A percentile compares a stretch with the other conserved stretches of the same genome.
Evolutionary conservation across 495 filamentous ascomycete genomes (phyloP).

Genomic region (Margaritispora aquatica): DNA sequence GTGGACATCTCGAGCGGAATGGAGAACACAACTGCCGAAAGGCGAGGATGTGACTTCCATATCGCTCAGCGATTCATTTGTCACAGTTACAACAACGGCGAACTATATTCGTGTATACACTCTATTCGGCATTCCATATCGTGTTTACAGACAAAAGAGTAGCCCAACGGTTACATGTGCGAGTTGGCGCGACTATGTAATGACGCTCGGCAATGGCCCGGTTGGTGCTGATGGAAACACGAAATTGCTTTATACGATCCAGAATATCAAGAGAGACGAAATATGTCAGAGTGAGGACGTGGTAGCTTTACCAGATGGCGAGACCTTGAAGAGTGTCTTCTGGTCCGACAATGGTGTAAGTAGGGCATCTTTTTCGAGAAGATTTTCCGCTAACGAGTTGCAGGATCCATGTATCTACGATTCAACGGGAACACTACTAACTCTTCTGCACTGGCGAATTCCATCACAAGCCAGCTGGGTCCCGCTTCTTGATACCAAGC

Average conservation of each 20-base stretch:
- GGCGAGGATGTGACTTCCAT: constrained; percentile 80
- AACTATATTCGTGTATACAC: constrained; percentile 92
- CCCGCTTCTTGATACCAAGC: constrained; percentile 82
- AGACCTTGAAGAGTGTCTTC: constrained; percentile 72
- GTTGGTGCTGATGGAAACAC: constrained; percentile 70
- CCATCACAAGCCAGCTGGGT: constrained; percentile 85
- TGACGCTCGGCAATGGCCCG: constrained; percentile 89
- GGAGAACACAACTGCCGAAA: constrained; percentile 75
- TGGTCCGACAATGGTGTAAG: constrained; percentile 82
- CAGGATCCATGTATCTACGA: constrained; percentile 92
- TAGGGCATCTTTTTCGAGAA: constrained; percentile 8
- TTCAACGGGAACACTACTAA: constrained; percentile 75
- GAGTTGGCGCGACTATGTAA: constrained; percentile 87
- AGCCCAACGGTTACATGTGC: constrained; percentile 84
- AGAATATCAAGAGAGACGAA: constrained; percentile 91
- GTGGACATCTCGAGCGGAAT: constrained; percentile 87
- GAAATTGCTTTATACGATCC: constrained; percentile 75
- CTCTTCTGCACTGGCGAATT: constrained; percentile 84
- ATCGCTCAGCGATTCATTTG: constrained; percentile 85
- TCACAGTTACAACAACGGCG: constrained; percentile 76
- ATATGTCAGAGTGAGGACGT: constrained; percentile 87
- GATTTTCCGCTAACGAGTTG: constrained; percentile 23
- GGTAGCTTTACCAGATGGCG: constrained; percentile 70
- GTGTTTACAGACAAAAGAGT: constrained; percentile 86
- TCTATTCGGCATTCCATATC: constrained; percentile 81